Percentiles rank a stretch among this genome's conserved stretches.
Evolutionary conservation across 768 basidiomycete genomes (phyloP).

Genomic region (Pluteus cervinus): DNA sequence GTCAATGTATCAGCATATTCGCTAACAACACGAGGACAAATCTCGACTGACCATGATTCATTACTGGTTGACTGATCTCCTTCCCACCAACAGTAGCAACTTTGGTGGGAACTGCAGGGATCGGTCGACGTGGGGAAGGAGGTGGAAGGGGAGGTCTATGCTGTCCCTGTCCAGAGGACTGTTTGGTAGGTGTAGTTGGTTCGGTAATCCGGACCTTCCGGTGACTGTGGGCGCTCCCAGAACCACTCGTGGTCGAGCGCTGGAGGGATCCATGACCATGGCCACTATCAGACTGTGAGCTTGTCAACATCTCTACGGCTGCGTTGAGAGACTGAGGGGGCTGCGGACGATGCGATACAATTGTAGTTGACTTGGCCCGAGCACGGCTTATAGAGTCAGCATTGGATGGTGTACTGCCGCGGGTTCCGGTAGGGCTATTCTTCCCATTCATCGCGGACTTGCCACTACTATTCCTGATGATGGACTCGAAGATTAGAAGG

Average conservation of each 20-base stretch:
- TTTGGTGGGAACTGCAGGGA: conserved; percentile 31
- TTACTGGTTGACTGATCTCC: conserved; percentile 61
- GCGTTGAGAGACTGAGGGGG: conserved; percentile 69
- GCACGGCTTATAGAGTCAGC: conserved; percentile 38
- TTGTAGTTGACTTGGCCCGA: conserved; percentile 48
- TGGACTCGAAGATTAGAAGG: no score
- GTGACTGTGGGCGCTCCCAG: no score
- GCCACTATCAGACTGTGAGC: conserved; percentile 35
- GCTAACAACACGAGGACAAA: conserved; percentile 5
- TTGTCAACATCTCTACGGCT: conserved; percentile 59
- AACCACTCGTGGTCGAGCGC: no score
- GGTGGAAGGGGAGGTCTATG: conserved; percentile 22
- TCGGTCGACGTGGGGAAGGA: conserved; percentile 39
- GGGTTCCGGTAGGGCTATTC: conserved; percentile 25
- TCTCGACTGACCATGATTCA: conserved; percentile 55
- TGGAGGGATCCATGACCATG: no score
- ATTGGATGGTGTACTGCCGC: conserved; percentile 19
- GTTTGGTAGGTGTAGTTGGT: no score
- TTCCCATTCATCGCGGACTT: conserved; percentile 29
- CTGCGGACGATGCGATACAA: conserved; percentile 47
- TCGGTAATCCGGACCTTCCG: no score
- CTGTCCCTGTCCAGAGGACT: no score
- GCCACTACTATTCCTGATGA: no score
- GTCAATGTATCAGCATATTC: conserved; percentile 4
- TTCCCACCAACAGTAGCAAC: conserved; percentile 51